Percentiles rank a stretch among this genome's conserved stretches.
phyloP scores from a whole-genome alignment of 768 basidiomycete genomes.

The Boletus vinaceobasis region DNA sequence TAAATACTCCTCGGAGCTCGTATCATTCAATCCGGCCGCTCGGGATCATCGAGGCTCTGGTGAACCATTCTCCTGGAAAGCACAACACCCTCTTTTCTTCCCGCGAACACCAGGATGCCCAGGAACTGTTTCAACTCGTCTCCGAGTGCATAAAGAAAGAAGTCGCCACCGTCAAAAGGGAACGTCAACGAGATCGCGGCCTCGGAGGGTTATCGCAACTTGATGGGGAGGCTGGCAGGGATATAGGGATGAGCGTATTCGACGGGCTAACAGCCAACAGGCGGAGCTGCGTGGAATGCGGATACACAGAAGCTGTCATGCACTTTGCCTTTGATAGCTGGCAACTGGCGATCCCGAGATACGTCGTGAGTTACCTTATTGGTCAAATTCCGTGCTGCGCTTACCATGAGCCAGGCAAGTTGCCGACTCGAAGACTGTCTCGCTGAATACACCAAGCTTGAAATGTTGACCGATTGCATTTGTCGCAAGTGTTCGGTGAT shows the following conservation, averaged over 20 bases:
- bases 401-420: slow-evolving; percentile 41
- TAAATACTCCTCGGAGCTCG: slow-evolving; percentile 59
- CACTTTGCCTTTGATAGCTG: slow-evolving; percentile 86
- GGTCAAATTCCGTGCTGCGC: background rate
- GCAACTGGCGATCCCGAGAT: slow-evolving; percentile 71
- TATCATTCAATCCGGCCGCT: slow-evolving; percentile 67
- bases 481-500: slow-evolving; percentile 89
- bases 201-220: slow-evolving; percentile 51
- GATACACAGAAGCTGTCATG: slow-evolving; percentile 93
- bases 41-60: slow-evolving; percentile 68
- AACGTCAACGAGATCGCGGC: slow-evolving; percentile 68
- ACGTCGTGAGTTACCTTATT: slow-evolving; percentile 45
- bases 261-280: slow-evolving; percentile 90
- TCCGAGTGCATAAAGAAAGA: slow-evolving; percentile 90
- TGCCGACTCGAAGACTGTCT: slow-evolving; percentile 82
- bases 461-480: slow-evolving; percentile 85
- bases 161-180: slow-evolving; percentile 65
- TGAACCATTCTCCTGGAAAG: slow-evolving; percentile 49
- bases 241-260: slow-evolving; percentile 68
- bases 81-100: slow-evolving; percentile 72
- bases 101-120: slow-evolving; percentile 96
- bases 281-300: slow-evolving; percentile 83
- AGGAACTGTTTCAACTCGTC: slow-evolving; percentile 94
- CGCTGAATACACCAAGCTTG: slow-evolving; percentile 83
- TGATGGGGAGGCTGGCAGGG: slow-evolving; percentile 24